These are phyloP conservation scores for Hymenoscyphus fraxineus DNA, from an alignment of 2,329 filamentous ascomycete genomes.

Conservation along the genomic window DNA sequence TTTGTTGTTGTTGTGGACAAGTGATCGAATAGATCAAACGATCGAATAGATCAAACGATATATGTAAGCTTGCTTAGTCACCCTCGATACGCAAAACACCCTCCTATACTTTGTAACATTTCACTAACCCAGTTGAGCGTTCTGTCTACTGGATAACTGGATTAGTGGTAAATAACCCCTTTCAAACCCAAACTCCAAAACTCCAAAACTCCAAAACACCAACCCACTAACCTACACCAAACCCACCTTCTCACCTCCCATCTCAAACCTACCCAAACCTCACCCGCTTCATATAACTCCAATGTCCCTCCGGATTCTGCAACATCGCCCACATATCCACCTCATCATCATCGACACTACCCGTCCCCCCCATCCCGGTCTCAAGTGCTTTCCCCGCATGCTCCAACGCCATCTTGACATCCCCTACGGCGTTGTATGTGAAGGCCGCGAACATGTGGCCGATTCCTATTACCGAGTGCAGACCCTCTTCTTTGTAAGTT, in stretches of 20 bases:
- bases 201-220: neutral
- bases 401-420: constrained; percentile 32
- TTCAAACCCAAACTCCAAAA: no score
- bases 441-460: constrained; percentile 40
- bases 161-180: no score
- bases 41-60: no score
- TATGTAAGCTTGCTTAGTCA: no score
- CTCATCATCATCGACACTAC: constrained; percentile 31
- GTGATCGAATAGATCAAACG: no score
- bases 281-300: constrained; percentile 25
- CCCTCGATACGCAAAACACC: no score
- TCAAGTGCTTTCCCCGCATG: constrained; percentile 35
- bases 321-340: constrained; percentile 37
- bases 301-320: constrained; percentile 30
- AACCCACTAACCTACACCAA: neutral
- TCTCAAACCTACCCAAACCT: neutral
- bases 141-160: no score
- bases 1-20: no score
- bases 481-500: constrained; percentile 37
- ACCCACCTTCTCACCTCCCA: neutral
- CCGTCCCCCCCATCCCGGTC: constrained; percentile 33
- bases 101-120: no score
- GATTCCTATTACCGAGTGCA: constrained; percentile 32
- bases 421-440: constrained; percentile 39
- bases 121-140: no score